phyloP scores from a whole-genome alignment of 23 red algal genomes.

The Porphyridium purpureum region DNA sequence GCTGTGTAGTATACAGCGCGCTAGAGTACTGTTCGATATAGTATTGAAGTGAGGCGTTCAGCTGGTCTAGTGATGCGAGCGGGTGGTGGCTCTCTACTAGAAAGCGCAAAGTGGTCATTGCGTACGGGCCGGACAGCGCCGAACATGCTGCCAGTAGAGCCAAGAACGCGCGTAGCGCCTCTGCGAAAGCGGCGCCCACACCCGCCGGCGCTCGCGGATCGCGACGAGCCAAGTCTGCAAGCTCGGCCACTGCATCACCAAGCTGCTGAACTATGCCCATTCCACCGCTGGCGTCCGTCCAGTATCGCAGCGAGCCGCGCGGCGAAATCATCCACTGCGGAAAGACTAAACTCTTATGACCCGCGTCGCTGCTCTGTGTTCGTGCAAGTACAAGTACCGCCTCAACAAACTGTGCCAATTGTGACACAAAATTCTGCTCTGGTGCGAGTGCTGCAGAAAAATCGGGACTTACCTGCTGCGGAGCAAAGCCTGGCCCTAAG shows the following conservation, averaged over 20 bases:
- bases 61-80: not conserved
- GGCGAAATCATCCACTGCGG: not conserved
- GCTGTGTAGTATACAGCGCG: not conserved
- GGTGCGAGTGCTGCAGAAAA: not conserved
- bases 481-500: too few relatives aligned
- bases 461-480: too few relatives aligned
- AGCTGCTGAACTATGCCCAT: not conserved
- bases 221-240: not conserved
- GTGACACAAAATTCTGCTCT: not conserved
- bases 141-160: not conserved
- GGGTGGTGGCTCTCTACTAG: not conserved
- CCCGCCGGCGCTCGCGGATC: not conserved
- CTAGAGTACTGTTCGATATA: not conserved
- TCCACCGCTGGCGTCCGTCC: not conserved
- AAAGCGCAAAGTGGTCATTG: not conserved
- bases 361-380: too few relatives aligned
- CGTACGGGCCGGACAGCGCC: not conserved
- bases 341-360: too few relatives aligned
- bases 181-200: not conserved
- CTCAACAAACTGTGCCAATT: not conserved
- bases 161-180: not conserved
- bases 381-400: not conserved
- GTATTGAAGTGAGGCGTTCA: not conserved
- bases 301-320: not conserved
- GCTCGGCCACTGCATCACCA: not conserved